Percentiles rank a stretch among this genome's conserved stretches.
Evolutionary conservation across 768 basidiomycete genomes (phyloP).

Genomic region (Daedaleopsis nitida): DNA sequence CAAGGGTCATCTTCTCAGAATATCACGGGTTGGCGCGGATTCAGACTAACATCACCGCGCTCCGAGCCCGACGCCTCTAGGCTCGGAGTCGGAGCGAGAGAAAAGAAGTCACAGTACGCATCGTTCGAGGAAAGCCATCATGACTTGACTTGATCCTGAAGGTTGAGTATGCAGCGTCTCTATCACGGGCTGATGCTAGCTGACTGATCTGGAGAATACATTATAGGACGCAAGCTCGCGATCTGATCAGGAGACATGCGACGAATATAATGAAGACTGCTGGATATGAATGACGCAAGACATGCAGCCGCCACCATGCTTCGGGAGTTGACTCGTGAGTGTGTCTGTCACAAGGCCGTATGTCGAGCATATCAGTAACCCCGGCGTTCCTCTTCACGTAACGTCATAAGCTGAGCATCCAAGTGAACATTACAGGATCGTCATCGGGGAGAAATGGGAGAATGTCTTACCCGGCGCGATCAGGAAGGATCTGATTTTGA

Average conservation of each 20-base stretch:
- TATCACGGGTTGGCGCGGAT: background rate
- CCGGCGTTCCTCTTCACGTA: background rate
- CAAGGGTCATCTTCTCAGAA: background rate
- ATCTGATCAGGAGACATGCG: background rate
- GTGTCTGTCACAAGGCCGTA: background rate
- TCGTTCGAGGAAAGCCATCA: background rate
- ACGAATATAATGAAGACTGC: background rate
- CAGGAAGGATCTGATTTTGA: constrained; percentile 1
- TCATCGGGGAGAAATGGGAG: background rate
- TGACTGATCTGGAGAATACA: background rate
- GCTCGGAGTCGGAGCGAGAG: background rate
- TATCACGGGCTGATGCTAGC: background rate
- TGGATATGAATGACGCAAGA: too few relatives aligned
- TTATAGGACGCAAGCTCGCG: background rate
- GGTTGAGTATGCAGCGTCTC: background rate
- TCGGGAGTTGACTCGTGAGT: background rate
- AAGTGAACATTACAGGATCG: background rate
- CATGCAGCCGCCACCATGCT: background rate
- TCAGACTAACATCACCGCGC: background rate
- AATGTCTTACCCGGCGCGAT: background rate
- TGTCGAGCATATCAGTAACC: background rate
- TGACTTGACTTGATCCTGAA: background rate
- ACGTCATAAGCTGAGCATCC: background rate
- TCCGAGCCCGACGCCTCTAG: background rate
- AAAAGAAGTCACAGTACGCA: background rate